Conservation (phyloP, 257 asterid genomes). For the Solanum pennellii region DNA sequence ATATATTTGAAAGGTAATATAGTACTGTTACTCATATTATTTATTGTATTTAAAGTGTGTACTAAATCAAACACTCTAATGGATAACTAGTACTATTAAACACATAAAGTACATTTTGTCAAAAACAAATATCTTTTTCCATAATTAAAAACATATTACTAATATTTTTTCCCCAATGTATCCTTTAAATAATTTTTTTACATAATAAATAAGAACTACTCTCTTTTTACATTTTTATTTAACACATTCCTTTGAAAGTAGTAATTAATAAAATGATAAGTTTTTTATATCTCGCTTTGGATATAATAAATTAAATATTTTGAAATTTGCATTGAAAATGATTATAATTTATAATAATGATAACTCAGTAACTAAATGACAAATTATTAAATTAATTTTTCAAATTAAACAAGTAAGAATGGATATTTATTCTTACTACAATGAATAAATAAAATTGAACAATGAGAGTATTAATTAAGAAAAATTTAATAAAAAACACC, state of each 20-base stretch:
- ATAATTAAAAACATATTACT: neutral
- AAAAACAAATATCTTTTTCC: neutral
- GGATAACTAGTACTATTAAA: neutral
- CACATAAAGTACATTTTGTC: neutral
- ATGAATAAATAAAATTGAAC: too few relatives aligned
- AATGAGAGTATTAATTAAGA: too few relatives aligned
- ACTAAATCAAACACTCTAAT: too few relatives aligned
- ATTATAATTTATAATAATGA: too few relatives aligned
- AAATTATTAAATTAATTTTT: too few relatives aligned
- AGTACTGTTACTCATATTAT: too few relatives aligned
- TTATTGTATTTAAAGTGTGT: too few relatives aligned
- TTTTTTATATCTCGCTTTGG: neutral
- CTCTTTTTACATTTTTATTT: neutral
- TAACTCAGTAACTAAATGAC: too few relatives aligned
- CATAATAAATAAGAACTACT: neutral
- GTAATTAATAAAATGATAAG: neutral
- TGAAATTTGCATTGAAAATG: too few relatives aligned
- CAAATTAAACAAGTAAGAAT: too few relatives aligned
- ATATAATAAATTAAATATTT: too few relatives aligned
- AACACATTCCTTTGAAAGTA: neutral
- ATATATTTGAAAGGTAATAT: too few relatives aligned
- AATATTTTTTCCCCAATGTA: neutral
- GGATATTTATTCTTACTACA: neutral
- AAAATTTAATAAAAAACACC: neutral
- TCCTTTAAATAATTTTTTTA: neutral